These are phyloP conservation scores for Magnaporthiopsis rhizophila DNA, from an alignment of 2,329 filamentous ascomycete genomes.

Conservation along the genomic window DNA sequence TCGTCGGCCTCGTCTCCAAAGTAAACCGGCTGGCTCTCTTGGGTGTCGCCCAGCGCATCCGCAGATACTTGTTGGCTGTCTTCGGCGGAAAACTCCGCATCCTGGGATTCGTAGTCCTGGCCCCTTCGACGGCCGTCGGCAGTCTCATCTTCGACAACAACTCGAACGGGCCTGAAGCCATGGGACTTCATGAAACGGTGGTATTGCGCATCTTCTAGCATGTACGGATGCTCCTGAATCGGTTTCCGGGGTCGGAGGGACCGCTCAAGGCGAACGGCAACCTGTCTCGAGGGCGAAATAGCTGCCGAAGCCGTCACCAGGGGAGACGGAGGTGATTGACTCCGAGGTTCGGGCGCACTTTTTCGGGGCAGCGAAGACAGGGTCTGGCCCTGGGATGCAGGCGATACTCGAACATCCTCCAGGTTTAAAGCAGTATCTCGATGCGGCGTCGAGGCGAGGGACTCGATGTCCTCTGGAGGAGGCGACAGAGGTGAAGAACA, in stretches of 20 bases:
- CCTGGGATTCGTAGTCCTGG: slow-evolving; percentile 35
- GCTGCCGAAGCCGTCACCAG: background rate
- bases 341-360: background rate
- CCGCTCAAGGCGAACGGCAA: slow-evolving; percentile 30
- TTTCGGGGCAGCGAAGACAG: background rate
- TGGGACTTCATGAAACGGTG: slow-evolving; percentile 44
- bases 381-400: background rate
- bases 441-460: background rate
- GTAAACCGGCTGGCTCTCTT: slow-evolving; percentile 11
- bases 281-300: slow-evolving; percentile 11
- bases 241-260: slow-evolving; percentile 52
- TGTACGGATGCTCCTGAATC: slow-evolving; percentile 53
- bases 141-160: slow-evolving; percentile 24
- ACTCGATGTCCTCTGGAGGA: background rate
- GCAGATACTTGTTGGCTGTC: slow-evolving; percentile 36
- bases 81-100: slow-evolving; percentile 40
- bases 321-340: background rate
- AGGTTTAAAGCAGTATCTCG: background rate
- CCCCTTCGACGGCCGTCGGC: slow-evolving; percentile 18
- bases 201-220: slow-evolving; percentile 48
- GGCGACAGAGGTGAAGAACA: slow-evolving; percentile 4
- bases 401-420: background rate
- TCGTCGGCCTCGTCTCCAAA: slow-evolving; percentile 8
- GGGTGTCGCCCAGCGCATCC: slow-evolving; percentile 2
- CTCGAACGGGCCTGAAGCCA: slow-evolving; percentile 43